Base-by-base conservation (phyloP, 1,284 basidiomycete genomes). In the Cryptococcus sp. region DNA sequence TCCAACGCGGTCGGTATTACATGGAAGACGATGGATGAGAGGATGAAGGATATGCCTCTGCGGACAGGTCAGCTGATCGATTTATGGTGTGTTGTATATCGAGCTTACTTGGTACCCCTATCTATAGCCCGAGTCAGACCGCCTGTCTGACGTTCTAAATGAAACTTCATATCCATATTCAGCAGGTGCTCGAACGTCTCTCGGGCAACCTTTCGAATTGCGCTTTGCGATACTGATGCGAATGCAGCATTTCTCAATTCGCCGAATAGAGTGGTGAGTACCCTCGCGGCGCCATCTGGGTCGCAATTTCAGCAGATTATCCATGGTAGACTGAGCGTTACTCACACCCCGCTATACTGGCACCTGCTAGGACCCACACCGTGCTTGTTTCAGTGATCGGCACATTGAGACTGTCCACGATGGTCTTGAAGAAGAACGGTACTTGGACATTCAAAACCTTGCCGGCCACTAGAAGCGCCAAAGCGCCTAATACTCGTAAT, bases 401-500 rank as follows among this genome's bases (percentile, higher is more conserved):
- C 23, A 98, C 81, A 71, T 96, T 97, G 63, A 99, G 82, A 1
- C 87, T 78, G 74, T 99, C 95, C 58, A 99, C 87, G 50, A 99
- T 87, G 42, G 84, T 77, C 77, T 98, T 99, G 85, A 99, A 99
- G 65, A 98, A 83, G 66, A 93, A 86, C 0, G 96, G 95, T 5
- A 99, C 94, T 83, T 98, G 95, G 0, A 99, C 95, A 73, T 98
- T 99, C 58, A 98, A 81, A 27, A 94, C 90, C 84, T 99, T 99
- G 54, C 92, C 94, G 6, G 85, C 82, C 40, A 98, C 82, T 40
- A 99, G 82, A 55, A 99, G 79, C 0, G 81, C 83, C 49, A 99
- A 84, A 0, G 96, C 96, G 5, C 90, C 76, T 0, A 97, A 68
- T 5, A 99, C 95, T 5, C 93, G 85, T 49, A 84, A 81, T 63